phyloP scores from a whole-genome alignment of 495 filamentous ascomycete species.

The Arthonia radiata region DNA sequence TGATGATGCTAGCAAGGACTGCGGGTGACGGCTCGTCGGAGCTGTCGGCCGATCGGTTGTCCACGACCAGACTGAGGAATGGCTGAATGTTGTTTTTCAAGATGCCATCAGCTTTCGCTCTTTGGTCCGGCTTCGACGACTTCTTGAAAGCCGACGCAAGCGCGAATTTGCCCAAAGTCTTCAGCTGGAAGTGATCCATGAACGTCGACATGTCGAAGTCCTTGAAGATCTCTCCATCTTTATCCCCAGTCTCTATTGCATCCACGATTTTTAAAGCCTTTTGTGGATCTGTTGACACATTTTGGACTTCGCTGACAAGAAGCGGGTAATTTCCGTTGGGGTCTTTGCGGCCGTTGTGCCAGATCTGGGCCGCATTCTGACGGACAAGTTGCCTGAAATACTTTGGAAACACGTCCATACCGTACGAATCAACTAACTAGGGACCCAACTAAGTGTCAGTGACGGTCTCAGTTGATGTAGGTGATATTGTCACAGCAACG shows the following conservation, averaged over 20 bases:
- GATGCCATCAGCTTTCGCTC: constrained; percentile 73
- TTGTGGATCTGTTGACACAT: constrained; percentile 50
- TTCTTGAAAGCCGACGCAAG: constrained; percentile 73
- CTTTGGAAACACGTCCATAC: constrained; percentile 85
- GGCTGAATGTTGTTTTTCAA: constrained; percentile 44
- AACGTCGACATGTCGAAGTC: constrained; percentile 88
- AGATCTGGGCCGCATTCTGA: constrained; percentile 66
- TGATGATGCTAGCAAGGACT: constrained; percentile 52
- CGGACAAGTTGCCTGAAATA: constrained; percentile 75
- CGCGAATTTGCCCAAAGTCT: constrained; percentile 66
- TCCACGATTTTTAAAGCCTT: constrained; percentile 81
- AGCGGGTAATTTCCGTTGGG: constrained; percentile 59
- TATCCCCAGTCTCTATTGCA: constrained; percentile 60
- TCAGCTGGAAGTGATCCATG: constrained; percentile 78
- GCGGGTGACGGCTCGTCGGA: constrained; percentile 37
- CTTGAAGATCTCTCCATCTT: constrained; percentile 76
- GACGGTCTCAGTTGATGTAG: not conserved
- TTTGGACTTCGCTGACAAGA: constrained; percentile 61
- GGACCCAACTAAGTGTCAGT: constrained; percentile 2
- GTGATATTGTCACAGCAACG: constrained; percentile 1
- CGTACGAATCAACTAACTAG: constrained; percentile 79
- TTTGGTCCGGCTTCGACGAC: constrained; percentile 50
- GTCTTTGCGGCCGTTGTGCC: constrained; percentile 42
- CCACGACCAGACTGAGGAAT: constrained; percentile 48
- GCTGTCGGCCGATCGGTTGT: constrained; percentile 19